Evolutionary conservation across 2,329 filamentous ascomycete species (phyloP).

Genomic region (Cordyceps farinosa): DNA sequence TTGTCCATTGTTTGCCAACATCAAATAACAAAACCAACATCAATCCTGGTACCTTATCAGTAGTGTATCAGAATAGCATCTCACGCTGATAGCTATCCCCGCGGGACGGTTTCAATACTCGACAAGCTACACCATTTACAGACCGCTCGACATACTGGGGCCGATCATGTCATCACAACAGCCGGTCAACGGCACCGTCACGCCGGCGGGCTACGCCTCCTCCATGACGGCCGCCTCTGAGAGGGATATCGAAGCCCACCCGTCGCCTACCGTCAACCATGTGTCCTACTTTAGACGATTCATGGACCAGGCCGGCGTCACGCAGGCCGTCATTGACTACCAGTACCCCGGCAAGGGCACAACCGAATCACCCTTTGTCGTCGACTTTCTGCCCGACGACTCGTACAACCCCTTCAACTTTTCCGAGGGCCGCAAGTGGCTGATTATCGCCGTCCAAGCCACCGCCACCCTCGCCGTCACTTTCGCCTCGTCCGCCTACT

Average conservation of each 20-base stretch:
- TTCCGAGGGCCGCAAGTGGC: slow-evolving; percentile 58
- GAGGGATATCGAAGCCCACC: slow-evolving; percentile 42
- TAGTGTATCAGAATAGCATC: background rate
- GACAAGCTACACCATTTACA: background rate
- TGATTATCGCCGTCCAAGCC: slow-evolving; percentile 59
- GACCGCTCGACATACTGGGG: background rate
- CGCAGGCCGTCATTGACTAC: slow-evolving; percentile 52
- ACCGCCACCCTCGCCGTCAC: slow-evolving; percentile 65
- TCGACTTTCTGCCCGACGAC: slow-evolving; percentile 65
- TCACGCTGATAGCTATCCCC: background rate
- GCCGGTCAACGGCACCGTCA: slow-evolving; percentile 1
- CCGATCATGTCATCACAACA: background rate
- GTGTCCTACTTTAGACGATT: slow-evolving; percentile 51
- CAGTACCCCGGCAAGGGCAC: slow-evolving; percentile 61
- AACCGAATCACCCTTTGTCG: slow-evolving; percentile 61
- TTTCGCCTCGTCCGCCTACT: slow-evolving; percentile 67
- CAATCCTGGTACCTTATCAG: too few relatives aligned
- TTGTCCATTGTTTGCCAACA: background rate
- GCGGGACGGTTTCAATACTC: background rate
- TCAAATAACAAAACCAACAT: background rate
- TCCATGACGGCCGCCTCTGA: slow-evolving; percentile 35
- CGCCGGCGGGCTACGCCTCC: slow-evolving; percentile 12
- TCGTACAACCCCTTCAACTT: slow-evolving; percentile 64
- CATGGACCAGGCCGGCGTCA: slow-evolving; percentile 55
- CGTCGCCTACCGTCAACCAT: slow-evolving; percentile 28